Base-by-base conservation (phyloP, 164 flowering plant species). In the Paratinospora sagittata region DNA sequence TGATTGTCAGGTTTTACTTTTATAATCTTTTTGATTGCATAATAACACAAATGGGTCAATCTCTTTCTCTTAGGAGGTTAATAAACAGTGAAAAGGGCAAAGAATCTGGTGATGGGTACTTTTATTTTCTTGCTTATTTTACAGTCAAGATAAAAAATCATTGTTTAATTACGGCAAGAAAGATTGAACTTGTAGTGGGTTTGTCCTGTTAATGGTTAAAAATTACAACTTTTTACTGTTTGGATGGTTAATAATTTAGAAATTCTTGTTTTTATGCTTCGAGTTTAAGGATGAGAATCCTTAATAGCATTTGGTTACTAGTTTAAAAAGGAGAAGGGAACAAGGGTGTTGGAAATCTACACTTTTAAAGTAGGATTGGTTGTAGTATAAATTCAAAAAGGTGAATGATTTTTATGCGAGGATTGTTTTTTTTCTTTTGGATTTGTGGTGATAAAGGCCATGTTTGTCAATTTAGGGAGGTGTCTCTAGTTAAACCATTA, bases 11-110 rank as follows among this genome's bases (percentile, higher is more conserved):
- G 61, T 55, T 55, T 55, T 17, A 55, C 61, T 55, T n/a, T 55
- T 55, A 55, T 21, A 55, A 21, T n/a, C 61, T 17, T 61, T 61
- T 61, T 61, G 64, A 61, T 61, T 24, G 64, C 64, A 61, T 61
- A 27, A 61, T 61, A 24, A 55, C 61, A n/a, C 61, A 55, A 55
- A 21, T 55, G 61, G 61, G 61, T 55, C 61, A 43, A 43, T 43
- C 47, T 43, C 47, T 43, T n/a, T n/a, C 26, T 55, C 61, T 55
- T 7, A 8, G n/a, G 21, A 21, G 26, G 10, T 26, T 21, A 17
- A 37, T 27, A 27, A 65, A 55, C 70, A 66, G 66, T 66, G 52
- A 65, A 66, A 62, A 72, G 69, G 49, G 24, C 39, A 34, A 52
- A 64, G 66, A 30, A 39, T 55, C 14, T 19, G 33, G 3, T 47